These are phyloP conservation scores for Tricholoma terreum DNA, from an alignment of 768 basidiomycete genomes.

Conservation along the genomic window DNA sequence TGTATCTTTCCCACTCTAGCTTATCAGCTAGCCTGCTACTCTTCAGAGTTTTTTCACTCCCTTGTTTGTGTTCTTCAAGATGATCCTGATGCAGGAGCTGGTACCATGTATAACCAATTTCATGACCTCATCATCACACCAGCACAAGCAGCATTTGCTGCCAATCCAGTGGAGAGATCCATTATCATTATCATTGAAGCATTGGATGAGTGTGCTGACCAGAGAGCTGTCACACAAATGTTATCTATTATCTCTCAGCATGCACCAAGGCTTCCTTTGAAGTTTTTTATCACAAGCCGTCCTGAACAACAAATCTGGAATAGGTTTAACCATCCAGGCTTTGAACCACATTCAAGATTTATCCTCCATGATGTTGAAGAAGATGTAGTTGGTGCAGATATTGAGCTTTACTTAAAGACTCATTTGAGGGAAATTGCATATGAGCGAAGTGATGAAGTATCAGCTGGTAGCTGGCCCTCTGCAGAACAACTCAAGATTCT, in stretches of 20 bases:
- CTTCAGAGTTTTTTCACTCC: not conserved
- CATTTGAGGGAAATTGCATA: not conserved
- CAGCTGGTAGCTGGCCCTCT: not conserved
- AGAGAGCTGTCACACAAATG: not conserved
- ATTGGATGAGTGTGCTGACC: not conserved
- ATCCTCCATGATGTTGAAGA: not conserved
- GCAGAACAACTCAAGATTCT: not conserved
- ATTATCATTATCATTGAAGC: not conserved
- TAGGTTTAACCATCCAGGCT: not conserved
- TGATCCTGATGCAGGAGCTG: not conserved
- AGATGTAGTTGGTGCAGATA: not conserved
- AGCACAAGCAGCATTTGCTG: not conserved
- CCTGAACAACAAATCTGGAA: not conserved
- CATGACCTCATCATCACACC: not conserved
- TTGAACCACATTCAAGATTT: not conserved
- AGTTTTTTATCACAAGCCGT: constrained; percentile 1
- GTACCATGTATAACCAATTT: not conserved
- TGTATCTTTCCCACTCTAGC: not conserved
- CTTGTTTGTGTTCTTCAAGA: not conserved
- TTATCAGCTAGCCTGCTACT: not conserved
- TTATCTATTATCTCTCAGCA: not conserved
- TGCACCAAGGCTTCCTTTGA: not conserved
- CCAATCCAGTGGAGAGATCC: not conserved
- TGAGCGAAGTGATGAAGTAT: not conserved
- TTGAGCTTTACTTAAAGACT: not conserved